Evolutionary conservation across 2,329 filamentous ascomycete genomes (phyloP).

Genomic region (Epichloe coenophiala): DNA sequence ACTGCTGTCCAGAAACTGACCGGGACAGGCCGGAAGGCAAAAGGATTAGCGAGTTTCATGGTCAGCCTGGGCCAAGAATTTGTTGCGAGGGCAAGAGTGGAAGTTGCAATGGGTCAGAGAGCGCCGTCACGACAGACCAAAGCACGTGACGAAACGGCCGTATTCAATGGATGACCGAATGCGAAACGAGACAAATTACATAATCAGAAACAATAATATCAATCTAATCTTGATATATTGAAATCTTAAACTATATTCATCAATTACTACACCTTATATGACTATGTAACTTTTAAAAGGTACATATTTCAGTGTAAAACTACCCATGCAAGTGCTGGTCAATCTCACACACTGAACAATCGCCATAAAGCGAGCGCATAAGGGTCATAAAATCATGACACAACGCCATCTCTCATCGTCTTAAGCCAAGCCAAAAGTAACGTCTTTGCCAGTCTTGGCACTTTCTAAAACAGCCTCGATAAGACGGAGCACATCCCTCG

Average conservation of each 20-base stretch:
- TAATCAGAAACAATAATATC: too few relatives aligned
- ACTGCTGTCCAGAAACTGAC: slow-evolving; percentile 69
- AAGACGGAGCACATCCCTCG: slow-evolving; percentile 37
- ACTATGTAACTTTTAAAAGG: too few relatives aligned
- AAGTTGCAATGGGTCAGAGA: neutral
- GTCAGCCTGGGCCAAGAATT: neutral
- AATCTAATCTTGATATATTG: too few relatives aligned
- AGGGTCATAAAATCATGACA: too few relatives aligned
- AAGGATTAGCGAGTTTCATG: slow-evolving; percentile 33
- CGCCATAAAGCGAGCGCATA: too few relatives aligned
- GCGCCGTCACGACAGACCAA: neutral
- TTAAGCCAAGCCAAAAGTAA: slow-evolving; percentile 15
- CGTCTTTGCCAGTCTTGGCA: slow-evolving; percentile 31
- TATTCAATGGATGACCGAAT: neutral
- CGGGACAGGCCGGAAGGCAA: slow-evolving; percentile 68
- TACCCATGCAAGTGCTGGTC: too few relatives aligned
- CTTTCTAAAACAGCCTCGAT: slow-evolving; percentile 40
- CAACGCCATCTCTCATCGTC: too few relatives aligned
- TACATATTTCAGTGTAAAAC: too few relatives aligned
- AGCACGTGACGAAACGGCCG: neutral
- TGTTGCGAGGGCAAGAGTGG: neutral
- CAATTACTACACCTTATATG: too few relatives aligned
- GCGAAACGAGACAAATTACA: too few relatives aligned
- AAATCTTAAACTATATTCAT: too few relatives aligned
- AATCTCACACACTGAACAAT: too few relatives aligned